Evolutionary conservation across 148 eudicot genomes (phyloP).

Genomic region (Oxyria digyna): DNA sequence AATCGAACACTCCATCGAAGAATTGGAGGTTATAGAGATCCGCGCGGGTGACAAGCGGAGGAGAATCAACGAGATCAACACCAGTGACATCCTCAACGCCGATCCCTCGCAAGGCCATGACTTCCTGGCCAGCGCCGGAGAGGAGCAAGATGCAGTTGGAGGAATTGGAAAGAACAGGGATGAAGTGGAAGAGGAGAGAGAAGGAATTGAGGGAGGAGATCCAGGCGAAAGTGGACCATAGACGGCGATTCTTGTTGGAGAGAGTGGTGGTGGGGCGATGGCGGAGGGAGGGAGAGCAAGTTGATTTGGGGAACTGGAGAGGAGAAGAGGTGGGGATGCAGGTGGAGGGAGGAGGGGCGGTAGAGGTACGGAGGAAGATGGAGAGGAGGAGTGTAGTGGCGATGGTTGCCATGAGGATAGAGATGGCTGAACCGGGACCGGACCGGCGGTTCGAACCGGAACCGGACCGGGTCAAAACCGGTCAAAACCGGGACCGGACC

Average conservation of each 20-base stretch:
- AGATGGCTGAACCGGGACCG: no score
- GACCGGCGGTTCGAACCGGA: no score
- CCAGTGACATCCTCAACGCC: constrained; percentile 68
- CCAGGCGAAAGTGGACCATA: constrained; percentile 76
- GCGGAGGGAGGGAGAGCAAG: constrained; percentile 63
- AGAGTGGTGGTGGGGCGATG: constrained; percentile 44
- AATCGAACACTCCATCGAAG: constrained; percentile 70
- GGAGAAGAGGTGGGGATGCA: constrained; percentile 25
- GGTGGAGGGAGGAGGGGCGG: constrained; percentile 28
- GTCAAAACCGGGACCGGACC: no score
- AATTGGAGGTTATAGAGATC: constrained; percentile 74
- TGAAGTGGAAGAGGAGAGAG: constrained; percentile 36
- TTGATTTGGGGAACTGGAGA: constrained; percentile 51
- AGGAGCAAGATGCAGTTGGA: constrained; percentile 50
- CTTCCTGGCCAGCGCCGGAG: constrained; percentile 87
- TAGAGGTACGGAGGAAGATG: constrained; percentile 50
- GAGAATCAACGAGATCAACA: constrained; percentile 72
- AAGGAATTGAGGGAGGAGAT: constrained; percentile 40
- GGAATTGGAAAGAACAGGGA: constrained; percentile 29
- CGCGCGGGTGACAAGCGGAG: constrained; percentile 72
- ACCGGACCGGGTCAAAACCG: no score
- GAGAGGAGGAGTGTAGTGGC: constrained; percentile 45
- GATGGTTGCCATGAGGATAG: constrained; percentile 29
- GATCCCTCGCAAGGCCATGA: constrained; percentile 44
- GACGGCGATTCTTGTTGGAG: constrained; percentile 48